Evolutionary conservation across 2,329 filamentous ascomycete species (phyloP), one percentile per base, ranked within the genome.

Genomic region (Byssoonygena ceratinophila): DNA sequence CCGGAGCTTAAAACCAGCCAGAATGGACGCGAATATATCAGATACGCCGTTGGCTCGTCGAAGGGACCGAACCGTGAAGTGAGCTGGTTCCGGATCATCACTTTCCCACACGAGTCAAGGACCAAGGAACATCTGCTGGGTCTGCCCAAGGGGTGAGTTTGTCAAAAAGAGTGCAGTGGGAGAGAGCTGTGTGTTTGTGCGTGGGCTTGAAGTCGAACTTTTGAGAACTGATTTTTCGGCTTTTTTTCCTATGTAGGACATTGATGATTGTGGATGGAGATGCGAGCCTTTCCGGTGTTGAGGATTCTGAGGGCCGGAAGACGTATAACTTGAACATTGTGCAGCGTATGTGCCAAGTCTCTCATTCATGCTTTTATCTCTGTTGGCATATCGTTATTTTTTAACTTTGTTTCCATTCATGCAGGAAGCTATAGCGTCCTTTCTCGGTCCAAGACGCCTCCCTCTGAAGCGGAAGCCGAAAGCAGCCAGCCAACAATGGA

Each of bases 241-340:
- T 4, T 18, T 14, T 11, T 18, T 5, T 16, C 2, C 18, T 14
- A 44, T 8, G 27, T 49, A 95, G 90, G 55, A 78, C 87, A 12
- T 74, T 88, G 47, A 76, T 98, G 57, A 88, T 81, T 64, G 74
- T 97, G 46, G 91, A 97, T 68, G 90, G 85, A 41, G 87, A 96
- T 56, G 85, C 84, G 56, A 73, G 72, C 59, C 81, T 91, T 72
- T 76, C 72, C 60, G 74, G 69, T 41, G 91, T 81, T 66, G 78
- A 84, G 59, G 82, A 85, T 60, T 66, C 74, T 53, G 85, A 92
- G 44, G 87, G 87, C 66, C 83, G 83, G 69, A 79, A 73, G 61
- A 59, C 65, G 36, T 79, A 70, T 51, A 65, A 72, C 46, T 67
- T 96, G 63, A 90, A 75, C 69, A 75, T 97, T 62, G 69, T 84